These are phyloP conservation scores for Microsporum canis DNA, from an alignment of 2,329 filamentous ascomycete genomes.

Conservation along the genomic window DNA sequence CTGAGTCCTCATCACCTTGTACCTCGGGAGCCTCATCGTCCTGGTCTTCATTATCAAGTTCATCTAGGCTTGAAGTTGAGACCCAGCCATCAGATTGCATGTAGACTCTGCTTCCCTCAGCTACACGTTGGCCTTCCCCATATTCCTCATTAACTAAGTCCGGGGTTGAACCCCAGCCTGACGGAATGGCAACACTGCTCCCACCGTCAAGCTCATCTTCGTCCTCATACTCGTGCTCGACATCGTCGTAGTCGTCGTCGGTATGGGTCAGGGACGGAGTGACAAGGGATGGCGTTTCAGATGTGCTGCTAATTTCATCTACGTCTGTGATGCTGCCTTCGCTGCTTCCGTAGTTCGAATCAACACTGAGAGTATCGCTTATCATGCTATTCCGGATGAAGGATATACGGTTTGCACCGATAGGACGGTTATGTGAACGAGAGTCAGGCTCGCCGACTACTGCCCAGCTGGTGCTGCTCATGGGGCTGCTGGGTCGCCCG, in stretches of 20 bases:
- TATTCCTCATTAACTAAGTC: background rate
- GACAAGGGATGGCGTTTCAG: background rate
- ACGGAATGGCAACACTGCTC: background rate
- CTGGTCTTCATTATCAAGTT: background rate
- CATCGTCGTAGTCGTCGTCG: background rate
- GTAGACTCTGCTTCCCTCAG: background rate
- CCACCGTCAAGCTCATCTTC: background rate
- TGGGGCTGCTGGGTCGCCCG: constrained; percentile 19
- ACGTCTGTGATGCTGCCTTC: constrained; percentile 19
- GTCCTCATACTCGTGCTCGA: background rate
- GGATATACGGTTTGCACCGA: constrained; percentile 33
- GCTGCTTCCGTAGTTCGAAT: constrained; percentile 27
- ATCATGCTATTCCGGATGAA: constrained; percentile 33
- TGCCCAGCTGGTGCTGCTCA: constrained; percentile 37
- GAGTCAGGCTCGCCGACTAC: constrained; percentile 34
- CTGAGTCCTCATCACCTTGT: background rate
- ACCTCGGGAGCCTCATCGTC: background rate
- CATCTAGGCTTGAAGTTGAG: background rate
- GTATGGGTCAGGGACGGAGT: background rate
- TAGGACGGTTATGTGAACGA: constrained; percentile 35
- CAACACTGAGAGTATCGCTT: constrained; percentile 37
- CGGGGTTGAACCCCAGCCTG: background rate
- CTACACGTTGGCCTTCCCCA: background rate
- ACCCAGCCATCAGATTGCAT: background rate
- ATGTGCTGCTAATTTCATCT: background rate